phyloP scores from a whole-genome alignment of 2,329 filamentous ascomycete genomes.

The Fonsecaea multimorphosa region DNA sequence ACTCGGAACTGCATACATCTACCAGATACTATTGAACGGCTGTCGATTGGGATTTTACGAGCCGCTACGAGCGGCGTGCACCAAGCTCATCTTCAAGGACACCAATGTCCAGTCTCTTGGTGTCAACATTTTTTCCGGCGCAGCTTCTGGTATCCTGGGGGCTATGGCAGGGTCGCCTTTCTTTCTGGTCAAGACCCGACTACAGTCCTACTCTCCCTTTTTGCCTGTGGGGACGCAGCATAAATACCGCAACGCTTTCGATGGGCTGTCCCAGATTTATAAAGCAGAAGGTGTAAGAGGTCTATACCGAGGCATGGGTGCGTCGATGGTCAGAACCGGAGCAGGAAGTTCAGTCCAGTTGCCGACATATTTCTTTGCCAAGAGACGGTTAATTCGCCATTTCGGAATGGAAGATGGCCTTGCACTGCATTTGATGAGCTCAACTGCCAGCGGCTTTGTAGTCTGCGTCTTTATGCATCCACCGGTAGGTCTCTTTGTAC shows the following conservation, averaged over 20 bases:
- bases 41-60: conserved; percentile 98
- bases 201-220: conserved; percentile 93
- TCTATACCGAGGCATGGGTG: conserved; percentile 86
- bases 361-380: conserved; percentile 97
- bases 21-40: conserved; percentile 95
- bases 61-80: conserved; percentile 77
- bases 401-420: conserved; percentile 89
- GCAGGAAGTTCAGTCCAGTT: conserved; percentile 96
- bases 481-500: conserved; percentile 65
- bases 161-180: conserved; percentile 94
- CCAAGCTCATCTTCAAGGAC: conserved; percentile 73
- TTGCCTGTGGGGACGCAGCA: conserved; percentile 97
- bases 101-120: conserved; percentile 78
- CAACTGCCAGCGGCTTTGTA: conserved; percentile 88
- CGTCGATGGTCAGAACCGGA: conserved; percentile 93
- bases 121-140: conserved; percentile 93
- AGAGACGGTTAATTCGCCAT: conserved; percentile 80
- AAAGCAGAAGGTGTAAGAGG: conserved; percentile 75
- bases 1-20: conserved; percentile 89
- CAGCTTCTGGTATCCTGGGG: conserved; percentile 85
- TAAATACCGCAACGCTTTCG: conserved; percentile 80
- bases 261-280: conserved; percentile 84
- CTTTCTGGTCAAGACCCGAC: conserved; percentile 94
- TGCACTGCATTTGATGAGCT: conserved; percentile 85
- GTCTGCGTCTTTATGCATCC: conserved; percentile 99